Conservation (phyloP, 208 protist species). For the Tritrichomonas musculus region DNA sequence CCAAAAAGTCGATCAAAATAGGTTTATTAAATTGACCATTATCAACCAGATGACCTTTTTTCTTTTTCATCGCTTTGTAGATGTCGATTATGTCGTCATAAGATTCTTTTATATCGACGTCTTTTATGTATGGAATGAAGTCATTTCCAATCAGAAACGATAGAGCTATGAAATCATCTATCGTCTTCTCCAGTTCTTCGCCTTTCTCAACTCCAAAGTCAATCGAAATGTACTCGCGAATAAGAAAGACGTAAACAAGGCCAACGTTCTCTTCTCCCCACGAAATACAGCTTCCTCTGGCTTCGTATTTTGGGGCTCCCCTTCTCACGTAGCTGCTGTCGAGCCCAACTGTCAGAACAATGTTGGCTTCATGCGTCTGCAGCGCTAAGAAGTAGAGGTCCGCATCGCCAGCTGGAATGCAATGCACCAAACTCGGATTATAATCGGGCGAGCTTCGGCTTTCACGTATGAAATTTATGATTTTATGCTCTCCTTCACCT, state of each 20-base stretch:
- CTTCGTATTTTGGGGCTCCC: not conserved
- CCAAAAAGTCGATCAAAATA: not conserved
- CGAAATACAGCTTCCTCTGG: not conserved
- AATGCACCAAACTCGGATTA: constrained; percentile 83
- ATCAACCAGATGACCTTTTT: not conserved
- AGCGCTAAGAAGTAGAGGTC: constrained; percentile 93
- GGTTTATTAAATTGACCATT: not conserved
- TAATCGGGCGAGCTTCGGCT: constrained; percentile 70
- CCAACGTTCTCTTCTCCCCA: not conserved
- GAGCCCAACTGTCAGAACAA: constrained; percentile 84
- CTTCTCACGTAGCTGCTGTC: constrained; percentile 56
- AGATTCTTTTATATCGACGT: constrained; percentile 74
- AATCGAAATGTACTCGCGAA: constrained; percentile 23
- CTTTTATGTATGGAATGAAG: constrained; percentile 88
- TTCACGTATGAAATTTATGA: constrained; percentile 94
- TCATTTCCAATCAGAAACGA: constrained; percentile 95
- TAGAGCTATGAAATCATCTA: constrained; percentile 52
- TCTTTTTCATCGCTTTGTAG: not conserved
- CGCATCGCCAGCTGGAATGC: constrained; percentile 83
- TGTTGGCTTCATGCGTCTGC: constrained; percentile 84
- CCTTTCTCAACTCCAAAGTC: not conserved
- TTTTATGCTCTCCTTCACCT: constrained; percentile 98
- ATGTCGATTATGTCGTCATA: not conserved
- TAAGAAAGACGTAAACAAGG: not conserved
- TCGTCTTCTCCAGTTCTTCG: constrained; percentile 39